Evolutionary conservation across 1,284 basidiomycete species (phyloP), one percentile per base, ranked within the genome.

Genomic region (Moesziomyces globuligerus): DNA sequence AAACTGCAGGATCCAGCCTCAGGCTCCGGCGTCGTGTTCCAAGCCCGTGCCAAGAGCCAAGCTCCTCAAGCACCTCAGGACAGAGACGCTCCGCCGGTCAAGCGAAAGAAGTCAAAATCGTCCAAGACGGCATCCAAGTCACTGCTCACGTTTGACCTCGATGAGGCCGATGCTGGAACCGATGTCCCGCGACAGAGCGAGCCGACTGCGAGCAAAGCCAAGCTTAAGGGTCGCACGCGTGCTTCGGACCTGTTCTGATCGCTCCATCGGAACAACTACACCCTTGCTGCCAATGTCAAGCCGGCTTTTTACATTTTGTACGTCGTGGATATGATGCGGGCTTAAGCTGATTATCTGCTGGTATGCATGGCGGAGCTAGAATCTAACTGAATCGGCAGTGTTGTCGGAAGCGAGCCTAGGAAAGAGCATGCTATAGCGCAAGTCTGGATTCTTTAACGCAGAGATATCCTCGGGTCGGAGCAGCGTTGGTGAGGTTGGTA

Each of bases 11-110:
- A 69, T 15, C 55, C 59, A 38, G 24, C 44, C 10, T 25, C 48
- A 6, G 59, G 50, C 4, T 21, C 44, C 3, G 46, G 48, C 3
- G 51, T 66, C 7, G 17, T 59, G 8, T 71, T 71, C n/a, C 49
- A 56, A 17, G 44, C 60, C 3, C 36, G 57, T 2, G 7, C 54
- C 10, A 71, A 66, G 29, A 53, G 58, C 21, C 60, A 58, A 41
- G 58, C 49, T 13, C 32, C 13, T 3, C 20, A 28, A 9, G 47
- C 13, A 1, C 51, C 4, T 4, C 38, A 95, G 87, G 29, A 92
- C 94, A 39, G 92, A 91, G 72, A 28, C 17, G 96, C 87, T 38
- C 91, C 93, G 85, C 95, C 95, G 45, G 88, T 86, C 34, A 65
- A 66, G 47, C 53, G 54, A 2, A 71, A 71, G 45, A 65, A 57